phyloP scores from a whole-genome alignment of 75 land plant species.

The Selaginella tamariscina region DNA sequence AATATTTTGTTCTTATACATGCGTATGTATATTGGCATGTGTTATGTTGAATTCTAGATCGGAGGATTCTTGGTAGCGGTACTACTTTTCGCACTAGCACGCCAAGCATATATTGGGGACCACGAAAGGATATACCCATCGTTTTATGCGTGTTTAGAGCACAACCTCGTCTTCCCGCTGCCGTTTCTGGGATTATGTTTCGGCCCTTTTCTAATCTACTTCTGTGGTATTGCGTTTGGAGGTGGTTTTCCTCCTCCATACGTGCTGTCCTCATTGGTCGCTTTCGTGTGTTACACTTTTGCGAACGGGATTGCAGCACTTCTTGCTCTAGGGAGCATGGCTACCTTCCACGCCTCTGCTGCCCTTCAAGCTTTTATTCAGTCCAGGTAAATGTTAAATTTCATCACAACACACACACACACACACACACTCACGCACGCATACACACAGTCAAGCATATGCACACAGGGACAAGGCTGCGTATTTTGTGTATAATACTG shows the following conservation, averaged over 20 bases:
- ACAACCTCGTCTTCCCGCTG: slow-evolving; percentile 53
- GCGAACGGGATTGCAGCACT: slow-evolving; percentile 66
- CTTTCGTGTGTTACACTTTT: slow-evolving; percentile 45
- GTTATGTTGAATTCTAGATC: slow-evolving; percentile 41
- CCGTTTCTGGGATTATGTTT: slow-evolving; percentile 34
- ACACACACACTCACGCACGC: too few relatives aligned
- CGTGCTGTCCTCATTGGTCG: slow-evolving; percentile 40
- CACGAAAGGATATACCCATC: slow-evolving; percentile 64
- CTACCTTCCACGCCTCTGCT: slow-evolving; percentile 48
- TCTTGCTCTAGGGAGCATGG: slow-evolving; percentile 37
- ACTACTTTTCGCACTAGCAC: slow-evolving; percentile 63
- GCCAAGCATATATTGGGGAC: slow-evolving; percentile 87
- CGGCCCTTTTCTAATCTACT: slow-evolving; percentile 44
- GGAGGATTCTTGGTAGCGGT: slow-evolving; percentile 51
- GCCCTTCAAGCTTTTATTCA: slow-evolving; percentile 47
- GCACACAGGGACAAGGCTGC: too few relatives aligned
- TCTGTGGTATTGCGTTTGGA: slow-evolving; percentile 28
- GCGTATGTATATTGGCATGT: not conserved
- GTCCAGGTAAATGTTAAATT: slow-evolving; percentile 35
- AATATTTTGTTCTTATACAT: too few relatives aligned
- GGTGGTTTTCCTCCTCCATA: slow-evolving; percentile 39
- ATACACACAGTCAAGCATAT: too few relatives aligned
- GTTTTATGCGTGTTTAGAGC: slow-evolving; percentile 55
- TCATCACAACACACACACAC: too few relatives aligned
- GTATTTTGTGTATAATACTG: too few relatives aligned